Conservation (phyloP, 148 eudicot species). For the Amaranthus hypochondriacus region DNA sequence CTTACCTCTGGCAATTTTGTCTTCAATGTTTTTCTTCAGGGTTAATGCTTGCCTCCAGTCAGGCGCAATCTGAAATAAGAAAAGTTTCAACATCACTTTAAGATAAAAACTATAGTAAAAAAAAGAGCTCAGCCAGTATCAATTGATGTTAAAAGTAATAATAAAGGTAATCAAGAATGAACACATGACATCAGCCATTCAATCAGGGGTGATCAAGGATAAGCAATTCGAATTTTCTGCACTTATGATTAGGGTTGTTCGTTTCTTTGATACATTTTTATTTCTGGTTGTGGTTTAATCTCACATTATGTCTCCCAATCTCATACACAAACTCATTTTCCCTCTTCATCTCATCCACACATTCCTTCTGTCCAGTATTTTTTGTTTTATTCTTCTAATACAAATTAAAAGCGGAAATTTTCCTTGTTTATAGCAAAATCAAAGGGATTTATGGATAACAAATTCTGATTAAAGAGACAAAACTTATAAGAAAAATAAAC, state of each 20-base stretch:
- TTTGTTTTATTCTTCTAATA: too few relatives aligned
- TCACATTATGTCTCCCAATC: too few relatives aligned
- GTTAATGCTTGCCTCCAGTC: conserved; percentile 90
- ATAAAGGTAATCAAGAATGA: neutral
- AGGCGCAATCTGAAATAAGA: conserved; percentile 60
- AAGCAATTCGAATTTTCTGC: neutral
- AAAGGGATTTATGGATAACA: neutral
- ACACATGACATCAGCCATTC: neutral
- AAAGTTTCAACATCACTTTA: conserved; percentile 3
- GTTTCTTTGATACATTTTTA: too few relatives aligned
- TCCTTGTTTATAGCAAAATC: neutral
- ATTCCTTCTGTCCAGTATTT: too few relatives aligned
- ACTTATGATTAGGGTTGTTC: too few relatives aligned
- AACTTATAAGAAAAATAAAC: neutral
- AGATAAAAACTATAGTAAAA: neutral
- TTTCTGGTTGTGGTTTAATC: too few relatives aligned
- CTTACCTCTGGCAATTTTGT: conserved; percentile 69
- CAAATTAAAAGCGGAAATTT: too few relatives aligned
- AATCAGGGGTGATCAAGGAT: neutral
- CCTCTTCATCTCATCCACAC: too few relatives aligned
- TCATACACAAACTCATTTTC: too few relatives aligned
- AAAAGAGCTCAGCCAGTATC: neutral
- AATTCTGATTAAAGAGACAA: neutral
- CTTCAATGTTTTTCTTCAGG: conserved; percentile 76
- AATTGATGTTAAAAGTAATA: too few relatives aligned